Base-by-base conservation (phyloP, 2,329 filamentous ascomycete genomes). In the Epichloe typhina region DNA sequence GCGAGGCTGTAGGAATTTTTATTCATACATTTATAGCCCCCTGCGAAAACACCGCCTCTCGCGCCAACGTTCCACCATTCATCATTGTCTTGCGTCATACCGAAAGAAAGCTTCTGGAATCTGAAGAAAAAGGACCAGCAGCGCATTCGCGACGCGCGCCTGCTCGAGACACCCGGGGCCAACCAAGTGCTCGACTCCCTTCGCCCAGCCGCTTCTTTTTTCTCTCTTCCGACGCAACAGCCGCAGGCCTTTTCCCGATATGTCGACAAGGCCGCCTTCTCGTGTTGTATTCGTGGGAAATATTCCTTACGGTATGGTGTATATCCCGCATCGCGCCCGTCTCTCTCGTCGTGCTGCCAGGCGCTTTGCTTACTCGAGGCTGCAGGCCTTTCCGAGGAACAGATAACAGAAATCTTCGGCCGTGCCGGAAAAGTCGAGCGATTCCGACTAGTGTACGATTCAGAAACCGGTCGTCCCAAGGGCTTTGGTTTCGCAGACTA, bases 401-500 rank as follows among this genome's bases (percentile, higher is more conserved):
- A 95, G 66, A 95, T 98, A 61, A 85, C 84, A 64, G 88, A 96
- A 59, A 95, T 95, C 54, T 94, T 97, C 67, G 87, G 83, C 64
- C 85, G 86, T 56, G 89, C 87, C 49, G 93, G 93, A 52, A 87
- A 90, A 57, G 91, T 97, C 1, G 76, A 94, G 53, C 91, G 86
- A 65, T 97, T 97, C 66, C 82, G 91, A 49, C 77, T 97, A 46
- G 91, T 97, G 56, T 94, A 95, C 69, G 94, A 97, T 71, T 86
- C 89, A 49, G 91, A 97, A 62, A 96, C 90, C 3, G 90, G 91
- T 41, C 83, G 88, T 51, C 90, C 93, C 1, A 97, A 96, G 68
- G 93, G 93, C 17, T 98, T 95, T 65, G 93, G 93, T 37, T 98
- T 97, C 61, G 87, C 90, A 62, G 91, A 97, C 66, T 98, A 95